These are phyloP conservation scores for Globisporangium radiosum DNA, from an alignment of 352 stramenopile genomes.

Conservation along the genomic window DNA sequence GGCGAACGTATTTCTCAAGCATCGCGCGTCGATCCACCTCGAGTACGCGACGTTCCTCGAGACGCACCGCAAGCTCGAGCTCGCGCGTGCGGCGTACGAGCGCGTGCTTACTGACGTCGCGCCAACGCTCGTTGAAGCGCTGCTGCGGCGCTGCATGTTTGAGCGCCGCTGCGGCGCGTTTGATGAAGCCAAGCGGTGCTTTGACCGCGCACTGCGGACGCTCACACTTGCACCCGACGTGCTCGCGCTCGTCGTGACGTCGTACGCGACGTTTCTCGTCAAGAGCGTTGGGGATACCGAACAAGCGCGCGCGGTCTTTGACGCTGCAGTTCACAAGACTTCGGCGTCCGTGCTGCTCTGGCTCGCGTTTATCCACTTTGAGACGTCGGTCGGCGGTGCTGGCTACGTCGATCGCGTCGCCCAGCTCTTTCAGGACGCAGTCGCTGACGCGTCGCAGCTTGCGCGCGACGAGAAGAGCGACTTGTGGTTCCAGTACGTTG, in stretches of 20 bases:
- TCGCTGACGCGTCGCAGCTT: conserved; percentile 45
- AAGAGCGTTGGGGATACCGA: conserved; percentile 33
- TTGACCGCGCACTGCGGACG: conserved; percentile 41
- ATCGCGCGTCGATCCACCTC: conserved; percentile 61
- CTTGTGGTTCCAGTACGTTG: conserved; percentile 72
- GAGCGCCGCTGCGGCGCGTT: conserved; percentile 49
- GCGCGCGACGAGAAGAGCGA: conserved; percentile 73
- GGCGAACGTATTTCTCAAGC: conserved; percentile 65
- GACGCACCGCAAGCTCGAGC: conserved; percentile 39
- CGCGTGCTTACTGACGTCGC: conserved; percentile 50
- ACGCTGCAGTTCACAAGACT: conserved; percentile 34
- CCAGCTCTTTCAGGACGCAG: conserved; percentile 35
- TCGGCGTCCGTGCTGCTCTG: conserved; percentile 48
- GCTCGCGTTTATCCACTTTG: conserved; percentile 68
- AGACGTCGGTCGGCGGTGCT: conserved; percentile 27
- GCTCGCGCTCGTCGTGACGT: conserved; percentile 40
- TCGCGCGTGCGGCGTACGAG: conserved; percentile 43
- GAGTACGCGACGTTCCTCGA: conserved; percentile 74
- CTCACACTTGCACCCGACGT: conserved; percentile 33
- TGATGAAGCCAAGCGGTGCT: conserved; percentile 43
- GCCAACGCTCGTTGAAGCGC: conserved; percentile 56
- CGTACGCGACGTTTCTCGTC: conserved; percentile 55
- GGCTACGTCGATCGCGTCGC: conserved; percentile 35
- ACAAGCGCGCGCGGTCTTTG: conserved; percentile 35
- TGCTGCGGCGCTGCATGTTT: conserved; percentile 65